These are phyloP conservation scores for Saccharomycopsis olivae DNA, from an alignment of 805 yeast genomes.

Conservation along the genomic window DNA sequence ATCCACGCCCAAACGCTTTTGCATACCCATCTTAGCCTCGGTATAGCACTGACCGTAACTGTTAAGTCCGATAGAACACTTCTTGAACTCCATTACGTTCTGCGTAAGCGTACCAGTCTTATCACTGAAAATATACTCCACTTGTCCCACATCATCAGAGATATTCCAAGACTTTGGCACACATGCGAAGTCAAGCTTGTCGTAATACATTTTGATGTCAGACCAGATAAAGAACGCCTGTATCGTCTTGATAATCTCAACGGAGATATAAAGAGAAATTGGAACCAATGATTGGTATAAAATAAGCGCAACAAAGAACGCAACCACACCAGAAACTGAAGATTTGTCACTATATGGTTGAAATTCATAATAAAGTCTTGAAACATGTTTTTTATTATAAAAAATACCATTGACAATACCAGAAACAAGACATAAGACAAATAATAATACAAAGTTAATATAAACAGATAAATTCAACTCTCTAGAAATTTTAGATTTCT, in stretches of 20 bases:
- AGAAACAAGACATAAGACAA: conserved; percentile 55
- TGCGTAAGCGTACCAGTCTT: conserved; percentile 81
- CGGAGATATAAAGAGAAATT: conserved; percentile 66
- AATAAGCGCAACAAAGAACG: conserved; percentile 63
- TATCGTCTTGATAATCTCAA: conserved; percentile 67
- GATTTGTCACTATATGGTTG: conserved; percentile 50
- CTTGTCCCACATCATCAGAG: conserved; percentile 77
- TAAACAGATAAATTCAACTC: conserved; percentile 59
- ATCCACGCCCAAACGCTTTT: conserved; percentile 55
- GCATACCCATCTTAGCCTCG: conserved; percentile 65
- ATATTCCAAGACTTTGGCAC: conserved; percentile 77
- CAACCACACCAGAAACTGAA: conserved; percentile 53
- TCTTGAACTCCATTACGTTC: conserved; percentile 73
- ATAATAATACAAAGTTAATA: conserved; percentile 50
- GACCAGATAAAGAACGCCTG: conserved; percentile 70
- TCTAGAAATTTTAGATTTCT: conserved; percentile 51
- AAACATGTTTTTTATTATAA: conserved; percentile 33
- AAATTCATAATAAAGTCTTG: conserved; percentile 49
- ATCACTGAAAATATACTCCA: conserved; percentile 73
- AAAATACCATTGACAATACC: conserved; percentile 63
- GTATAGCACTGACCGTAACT: conserved; percentile 69
- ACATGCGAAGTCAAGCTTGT: conserved; percentile 60
- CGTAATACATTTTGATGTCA: conserved; percentile 62
- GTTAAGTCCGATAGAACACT: conserved; percentile 58
- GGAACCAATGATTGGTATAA: conserved; percentile 73